Conservation (phyloP, 441 rosid species). For the Arabidopsis lyrata region DNA sequence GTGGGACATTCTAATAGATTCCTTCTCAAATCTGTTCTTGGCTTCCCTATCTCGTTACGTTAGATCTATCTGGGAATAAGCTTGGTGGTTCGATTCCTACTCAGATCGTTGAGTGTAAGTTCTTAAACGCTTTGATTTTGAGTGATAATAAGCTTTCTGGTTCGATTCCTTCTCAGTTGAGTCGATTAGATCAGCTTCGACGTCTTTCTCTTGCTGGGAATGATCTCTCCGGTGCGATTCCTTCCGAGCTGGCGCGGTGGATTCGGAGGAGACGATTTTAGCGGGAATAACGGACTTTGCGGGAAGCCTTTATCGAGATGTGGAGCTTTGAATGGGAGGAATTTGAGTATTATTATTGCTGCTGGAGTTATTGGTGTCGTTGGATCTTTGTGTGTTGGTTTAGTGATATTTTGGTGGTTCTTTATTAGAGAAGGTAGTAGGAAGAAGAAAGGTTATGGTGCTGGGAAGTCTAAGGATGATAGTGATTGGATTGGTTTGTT, state of each 20-base stretch:
- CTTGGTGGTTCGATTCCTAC: conserved; percentile 63
- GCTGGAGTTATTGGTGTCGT: conserved; percentile 68
- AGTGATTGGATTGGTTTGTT: conserved; percentile 64
- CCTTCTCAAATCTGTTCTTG: conserved; percentile 71
- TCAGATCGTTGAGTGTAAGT: conserved; percentile 65
- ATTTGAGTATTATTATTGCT: conserved; percentile 55
- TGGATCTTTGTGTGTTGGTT: conserved; percentile 59
- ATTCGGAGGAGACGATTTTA: conserved; percentile 50
- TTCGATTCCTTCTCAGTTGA: conserved; percentile 60
- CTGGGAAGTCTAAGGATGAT: conserved; percentile 54
- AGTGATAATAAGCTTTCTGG: conserved; percentile 60
- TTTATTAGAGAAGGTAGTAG: conserved; percentile 49
- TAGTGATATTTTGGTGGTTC: conserved; percentile 70
- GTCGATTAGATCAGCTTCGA: conserved; percentile 58
- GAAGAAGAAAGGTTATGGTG: conserved; percentile 52
- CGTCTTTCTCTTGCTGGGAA: conserved; percentile 60
- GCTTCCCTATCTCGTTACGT: conserved; percentile 65
- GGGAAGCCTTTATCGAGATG: conserved; percentile 64
- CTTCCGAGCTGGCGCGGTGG: conserved; percentile 55
- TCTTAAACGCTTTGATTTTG: conserved; percentile 56
- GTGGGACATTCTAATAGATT: no score
- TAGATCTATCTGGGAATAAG: conserved; percentile 65
- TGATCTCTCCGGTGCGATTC: conserved; percentile 61
- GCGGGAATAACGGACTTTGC: conserved; percentile 58
- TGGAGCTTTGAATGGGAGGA: conserved; percentile 62